Evolutionary conservation across 768 basidiomycete genomes (phyloP).

Genomic region (Tephrocybe sp.): DNA sequence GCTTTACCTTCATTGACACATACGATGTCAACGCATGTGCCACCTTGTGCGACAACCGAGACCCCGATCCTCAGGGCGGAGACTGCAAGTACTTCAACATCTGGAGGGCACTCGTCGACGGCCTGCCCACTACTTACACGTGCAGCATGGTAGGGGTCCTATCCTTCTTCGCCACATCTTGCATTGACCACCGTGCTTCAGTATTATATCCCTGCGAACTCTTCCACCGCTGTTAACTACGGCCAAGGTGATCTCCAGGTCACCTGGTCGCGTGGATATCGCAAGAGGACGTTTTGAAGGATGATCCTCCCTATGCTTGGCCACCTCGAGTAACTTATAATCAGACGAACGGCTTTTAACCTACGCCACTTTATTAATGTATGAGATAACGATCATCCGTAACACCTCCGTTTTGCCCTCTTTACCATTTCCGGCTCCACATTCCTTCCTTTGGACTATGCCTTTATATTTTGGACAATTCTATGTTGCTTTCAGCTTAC

Average conservation of each 20-base stretch:
- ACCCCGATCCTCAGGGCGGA: conserved; percentile 40
- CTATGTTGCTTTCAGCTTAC: too few species aligned
- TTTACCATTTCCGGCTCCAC: background rate
- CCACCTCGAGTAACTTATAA: too few species aligned
- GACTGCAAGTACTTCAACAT: conserved; percentile 51
- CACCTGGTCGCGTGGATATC: conserved; percentile 46
- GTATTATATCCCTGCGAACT: conserved; percentile 44
- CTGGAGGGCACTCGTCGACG: conserved; percentile 47
- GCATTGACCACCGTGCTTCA: conserved; percentile 11
- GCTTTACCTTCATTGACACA: conserved; percentile 43
- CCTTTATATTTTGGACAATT: too few species aligned
- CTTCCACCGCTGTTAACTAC: conserved; percentile 42
- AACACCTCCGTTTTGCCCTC: too few species aligned
- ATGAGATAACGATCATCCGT: too few species aligned
- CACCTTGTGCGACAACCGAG: conserved; percentile 39
- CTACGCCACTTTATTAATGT: too few species aligned
- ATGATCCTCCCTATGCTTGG: too few species aligned
- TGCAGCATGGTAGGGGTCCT: conserved; percentile 42
- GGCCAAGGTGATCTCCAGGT: conserved; percentile 44
- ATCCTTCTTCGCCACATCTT: background rate
- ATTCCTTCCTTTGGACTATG: background rate
- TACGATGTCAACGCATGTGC: conserved; percentile 48
- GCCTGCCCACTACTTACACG: conserved; percentile 43
- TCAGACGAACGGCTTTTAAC: too few species aligned
- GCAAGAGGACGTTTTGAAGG: conserved; percentile 33